Conservation (phyloP, 1,284 basidiomycete genomes). For the Sphaerobolus stellatus region DNA sequence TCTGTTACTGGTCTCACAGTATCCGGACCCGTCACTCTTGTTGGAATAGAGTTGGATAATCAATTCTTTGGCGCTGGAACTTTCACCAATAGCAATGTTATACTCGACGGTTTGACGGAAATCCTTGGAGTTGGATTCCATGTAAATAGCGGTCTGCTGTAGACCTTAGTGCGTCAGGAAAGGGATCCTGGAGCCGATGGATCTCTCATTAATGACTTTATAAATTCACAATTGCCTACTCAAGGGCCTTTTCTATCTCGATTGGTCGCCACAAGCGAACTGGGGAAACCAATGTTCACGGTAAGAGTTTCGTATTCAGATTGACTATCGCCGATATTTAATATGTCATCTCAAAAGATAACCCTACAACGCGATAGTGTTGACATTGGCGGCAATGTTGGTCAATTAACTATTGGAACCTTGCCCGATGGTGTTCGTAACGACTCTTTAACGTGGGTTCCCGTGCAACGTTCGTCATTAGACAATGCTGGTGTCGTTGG, state of each 20-base stretch:
- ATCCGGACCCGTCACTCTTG: neutral
- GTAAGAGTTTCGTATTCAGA: conserved; percentile 21
- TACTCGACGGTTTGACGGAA: conserved; percentile 43
- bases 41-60: conserved; percentile 14
- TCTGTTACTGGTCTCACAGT: conserved; percentile 49
- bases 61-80: conserved; percentile 56
- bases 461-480: conserved; percentile 44
- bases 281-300: conserved; percentile 43
- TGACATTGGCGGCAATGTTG: conserved; percentile 49
- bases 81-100: conserved; percentile 48
- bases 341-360: conserved; percentile 13
- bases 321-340: neutral
- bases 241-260: conserved; percentile 45
- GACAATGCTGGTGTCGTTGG: conserved; percentile 43
- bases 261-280: conserved; percentile 31
- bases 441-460: conserved; percentile 51
- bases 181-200: neutral
- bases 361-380: conserved; percentile 52
- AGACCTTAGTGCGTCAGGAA: neutral
- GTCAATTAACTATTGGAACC: conserved; percentile 50
- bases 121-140: conserved; percentile 63
- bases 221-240: conserved; percentile 16
- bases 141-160: conserved; percentile 34
- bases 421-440: conserved; percentile 43
- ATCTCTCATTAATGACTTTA: neutral